Evolutionary conservation across 148 eudicot genomes (phyloP).

Genomic region (Euryodendron excelsum): DNA sequence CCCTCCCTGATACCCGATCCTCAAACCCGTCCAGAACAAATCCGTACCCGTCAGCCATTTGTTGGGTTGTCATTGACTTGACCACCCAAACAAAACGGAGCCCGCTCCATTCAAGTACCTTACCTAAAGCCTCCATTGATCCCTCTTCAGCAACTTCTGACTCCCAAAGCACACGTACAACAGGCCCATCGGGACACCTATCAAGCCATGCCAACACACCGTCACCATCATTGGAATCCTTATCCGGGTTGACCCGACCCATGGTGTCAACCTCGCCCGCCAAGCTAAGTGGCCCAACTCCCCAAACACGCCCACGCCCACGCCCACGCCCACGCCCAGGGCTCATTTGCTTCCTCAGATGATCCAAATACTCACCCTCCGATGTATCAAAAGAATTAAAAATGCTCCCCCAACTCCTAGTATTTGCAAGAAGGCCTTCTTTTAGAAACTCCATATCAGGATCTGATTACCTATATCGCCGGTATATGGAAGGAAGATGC

Average conservation of each 20-base stretch:
- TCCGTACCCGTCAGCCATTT: slow-evolving; percentile 20
- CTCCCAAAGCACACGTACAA: slow-evolving; percentile 72
- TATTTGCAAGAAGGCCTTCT: slow-evolving; percentile 40
- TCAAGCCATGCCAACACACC: slow-evolving; percentile 50
- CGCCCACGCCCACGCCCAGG: slow-evolving; percentile 30
- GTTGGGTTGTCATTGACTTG: slow-evolving; percentile 30
- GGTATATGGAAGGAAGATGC: slow-evolving; percentile 43
- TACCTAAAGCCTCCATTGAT: slow-evolving; percentile 54
- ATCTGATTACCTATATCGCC: slow-evolving; percentile 27
- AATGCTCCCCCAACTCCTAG: slow-evolving; percentile 41
- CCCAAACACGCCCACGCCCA: slow-evolving; percentile 36
- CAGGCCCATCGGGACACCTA: slow-evolving; percentile 42
- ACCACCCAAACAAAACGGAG: slow-evolving; percentile 54
- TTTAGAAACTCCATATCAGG: slow-evolving; percentile 29
- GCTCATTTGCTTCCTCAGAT: slow-evolving; percentile 24
- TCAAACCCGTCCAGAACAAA: slow-evolving; percentile 34
- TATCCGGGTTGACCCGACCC: slow-evolving; percentile 20
- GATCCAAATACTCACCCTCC: slow-evolving; percentile 44
- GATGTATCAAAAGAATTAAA: slow-evolving; percentile 42
- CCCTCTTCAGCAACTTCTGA: slow-evolving; percentile 40
- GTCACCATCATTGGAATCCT: not conserved
- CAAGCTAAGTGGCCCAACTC: slow-evolving; percentile 45
- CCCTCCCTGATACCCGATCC: slow-evolving; percentile 33
- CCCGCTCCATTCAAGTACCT: slow-evolving; percentile 46
- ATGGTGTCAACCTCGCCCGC: slow-evolving; percentile 10